Conservation (phyloP, 495 filamentous ascomycete genomes). For the Xylaria sp. region DNA sequence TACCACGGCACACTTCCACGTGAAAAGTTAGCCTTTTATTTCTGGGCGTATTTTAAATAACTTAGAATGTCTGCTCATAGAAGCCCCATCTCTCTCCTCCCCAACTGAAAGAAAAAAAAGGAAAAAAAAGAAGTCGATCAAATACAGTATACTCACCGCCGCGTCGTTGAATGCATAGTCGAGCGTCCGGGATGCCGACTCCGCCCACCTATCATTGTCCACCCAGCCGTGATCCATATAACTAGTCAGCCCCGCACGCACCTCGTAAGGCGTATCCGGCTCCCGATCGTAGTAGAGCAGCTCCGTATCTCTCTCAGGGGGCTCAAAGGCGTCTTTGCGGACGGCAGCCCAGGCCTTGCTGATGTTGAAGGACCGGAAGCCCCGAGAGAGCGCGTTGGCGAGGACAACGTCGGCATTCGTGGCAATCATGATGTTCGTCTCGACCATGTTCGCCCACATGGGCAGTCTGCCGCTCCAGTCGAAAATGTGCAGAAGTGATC, state of each 20-base stretch:
- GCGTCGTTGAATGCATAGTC: conserved; percentile 44
- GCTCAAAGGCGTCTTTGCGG: conserved; percentile 40
- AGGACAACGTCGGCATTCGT: conserved; percentile 46
- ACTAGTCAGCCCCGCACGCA: conserved; percentile 39
- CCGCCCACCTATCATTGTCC: conserved; percentile 43
- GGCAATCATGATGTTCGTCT: conserved; percentile 46
- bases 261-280: conserved; percentile 42
- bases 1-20: conserved; percentile 34
- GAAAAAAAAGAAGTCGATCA: background rate
- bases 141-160: conserved; percentile 22
- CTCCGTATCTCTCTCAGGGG: conserved; percentile 41
- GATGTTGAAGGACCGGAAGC: conserved; percentile 44
- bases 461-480: conserved; percentile 44
- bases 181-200: conserved; percentile 42
- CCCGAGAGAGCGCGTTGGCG: conserved; percentile 40
- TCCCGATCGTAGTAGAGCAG: conserved; percentile 43
- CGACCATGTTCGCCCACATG: conserved; percentile 46
- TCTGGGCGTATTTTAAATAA: background rate
- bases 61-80: background rate
- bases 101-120: background rate
- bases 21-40: background rate
- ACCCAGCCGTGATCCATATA: conserved; percentile 47
- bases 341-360: conserved; percentile 41
- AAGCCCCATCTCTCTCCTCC: background rate
- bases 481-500: conserved; percentile 39